Evolutionary conservation across 2,329 filamentous ascomycete species (phyloP).

Genomic region (Arthrobotrys sinensis): DNA sequence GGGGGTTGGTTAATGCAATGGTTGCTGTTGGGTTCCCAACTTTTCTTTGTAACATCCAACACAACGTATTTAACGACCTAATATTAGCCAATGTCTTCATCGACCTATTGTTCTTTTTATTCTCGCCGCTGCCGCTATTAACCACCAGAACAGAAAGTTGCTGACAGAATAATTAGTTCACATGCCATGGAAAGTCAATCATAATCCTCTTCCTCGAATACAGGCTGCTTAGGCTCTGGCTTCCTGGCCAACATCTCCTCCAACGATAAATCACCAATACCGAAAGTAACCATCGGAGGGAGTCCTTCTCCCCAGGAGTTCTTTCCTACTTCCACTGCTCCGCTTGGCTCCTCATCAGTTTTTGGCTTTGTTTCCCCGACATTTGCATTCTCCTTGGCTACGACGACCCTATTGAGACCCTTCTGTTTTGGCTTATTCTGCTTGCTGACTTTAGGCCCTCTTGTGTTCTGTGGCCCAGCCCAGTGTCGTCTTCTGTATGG

Average conservation of each 20-base stretch:
- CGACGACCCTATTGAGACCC: not conserved
- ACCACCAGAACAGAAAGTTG: too few species aligned
- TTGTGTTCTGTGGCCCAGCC: not conserved
- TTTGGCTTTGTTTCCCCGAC: not conserved
- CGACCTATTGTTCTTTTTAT: not conserved
- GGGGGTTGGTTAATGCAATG: not conserved
- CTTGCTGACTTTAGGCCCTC: not conserved
- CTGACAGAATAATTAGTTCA: not conserved
- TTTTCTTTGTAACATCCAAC: constrained; percentile 11
- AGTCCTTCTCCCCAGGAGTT: constrained; percentile 7
- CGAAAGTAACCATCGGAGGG: constrained; percentile 28
- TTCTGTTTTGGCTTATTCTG: not conserved
- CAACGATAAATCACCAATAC: not conserved
- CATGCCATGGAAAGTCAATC: not conserved
- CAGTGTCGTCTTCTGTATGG: constrained; percentile 9
- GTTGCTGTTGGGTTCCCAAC: not conserved
- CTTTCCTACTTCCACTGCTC: not conserved
- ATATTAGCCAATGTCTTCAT: not conserved
- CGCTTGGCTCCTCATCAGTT: not conserved
- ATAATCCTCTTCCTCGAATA: not conserved
- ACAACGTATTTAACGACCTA: not conserved
- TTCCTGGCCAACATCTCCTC: constrained; percentile 23
- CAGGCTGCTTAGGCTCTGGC: not conserved
- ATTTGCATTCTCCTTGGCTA: not conserved
- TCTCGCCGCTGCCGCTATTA: too few species aligned